Evolutionary conservation across 2,329 filamentous ascomycete species (phyloP), one percentile per base, ranked within the genome.

Genomic region (Aureobasidium musti): DNA sequence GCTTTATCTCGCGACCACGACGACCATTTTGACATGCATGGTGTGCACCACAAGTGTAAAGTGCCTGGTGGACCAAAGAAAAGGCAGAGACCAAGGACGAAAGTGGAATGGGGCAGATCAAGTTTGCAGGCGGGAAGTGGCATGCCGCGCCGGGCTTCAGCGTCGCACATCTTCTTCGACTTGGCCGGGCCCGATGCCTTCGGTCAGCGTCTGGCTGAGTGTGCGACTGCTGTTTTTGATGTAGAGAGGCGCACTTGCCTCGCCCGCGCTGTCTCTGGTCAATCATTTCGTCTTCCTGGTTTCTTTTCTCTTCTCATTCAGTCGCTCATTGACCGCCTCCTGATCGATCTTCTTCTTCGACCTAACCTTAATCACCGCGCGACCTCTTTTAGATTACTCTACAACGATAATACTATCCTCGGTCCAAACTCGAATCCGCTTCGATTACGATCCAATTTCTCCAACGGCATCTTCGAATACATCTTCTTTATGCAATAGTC

Each of bases 401-500:
- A 39, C 47, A 39, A 41, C 59, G 33, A 50, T 49, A 49, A 61
- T 49, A 61, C 41, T 49, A 61, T 41, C 41, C 57, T 61, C 57
- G 28, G 57, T 49, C 57, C 21, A 30, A 19, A 61, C 43, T 63
- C 45, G 45, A 52, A 52, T 28, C 33, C 21, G 39, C 35, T 30
- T 52, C 33, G 28, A 37, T 41, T 33, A 52, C 59, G 41, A 54
- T 19, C 49, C 61, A 64, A 64, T 64, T 64, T 21, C 61, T 64
- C 61, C 61, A 53, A 50, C 19, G 26, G 49, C 61, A 64, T 49
- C 35, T 64, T 64, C 49, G 26, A 47, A 61, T 19, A 43, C 61
- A 53, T 54, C 49, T 64, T 64, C 61, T 64, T 64, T 54, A 64
- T 64, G 61, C 61, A 64, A 54, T 49, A 43, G 28, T 43, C 47